phyloP scores from a whole-genome alignment of 2,329 filamentous ascomycete species.

The Furcasterigmium furcatum region DNA sequence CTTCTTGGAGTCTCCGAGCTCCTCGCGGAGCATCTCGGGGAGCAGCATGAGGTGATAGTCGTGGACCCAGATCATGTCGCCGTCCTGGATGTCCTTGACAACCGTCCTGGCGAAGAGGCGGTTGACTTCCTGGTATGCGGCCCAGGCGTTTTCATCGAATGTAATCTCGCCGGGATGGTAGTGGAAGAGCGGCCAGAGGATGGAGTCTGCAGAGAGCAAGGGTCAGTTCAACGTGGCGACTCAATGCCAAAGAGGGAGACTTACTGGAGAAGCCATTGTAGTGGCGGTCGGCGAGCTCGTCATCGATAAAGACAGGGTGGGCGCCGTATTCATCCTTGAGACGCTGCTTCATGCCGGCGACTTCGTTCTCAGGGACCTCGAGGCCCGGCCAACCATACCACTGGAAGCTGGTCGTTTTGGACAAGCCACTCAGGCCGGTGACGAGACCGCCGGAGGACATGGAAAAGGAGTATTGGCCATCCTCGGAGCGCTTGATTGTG shows the following conservation, averaged over 20 bases:
- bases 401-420: conserved; percentile 90
- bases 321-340: conserved; percentile 86
- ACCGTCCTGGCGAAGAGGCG: conserved; percentile 87
- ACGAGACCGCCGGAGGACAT: conserved; percentile 97
- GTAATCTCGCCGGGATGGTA: conserved; percentile 98
- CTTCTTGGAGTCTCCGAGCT: conserved; percentile 75
- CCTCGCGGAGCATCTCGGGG: conserved; percentile 90
- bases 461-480: conserved; percentile 88
- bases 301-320: conserved; percentile 87
- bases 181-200: conserved; percentile 97
- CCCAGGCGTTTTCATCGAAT: conserved; percentile 93
- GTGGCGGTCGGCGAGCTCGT: conserved; percentile 89
- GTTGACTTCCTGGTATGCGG: conserved; percentile 90
- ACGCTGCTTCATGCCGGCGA: conserved; percentile 68
- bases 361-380: conserved; percentile 83
- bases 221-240: conserved; percentile 2
- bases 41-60: conserved; percentile 98
- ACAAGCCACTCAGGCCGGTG: conserved; percentile 85
- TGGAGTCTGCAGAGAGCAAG: conserved; percentile 63
- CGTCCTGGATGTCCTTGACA: conserved; percentile 82
- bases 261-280: conserved; percentile 98
- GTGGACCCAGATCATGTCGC: conserved; percentile 96
- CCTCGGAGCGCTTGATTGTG: conserved; percentile 90
- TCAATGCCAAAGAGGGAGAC: conserved; percentile 24
- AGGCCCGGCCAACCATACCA: conserved; percentile 99